Evolutionary conservation across 192 early-diverging fungal genomes (phyloP).

Genomic region (Allomyces macrogynus): DNA sequence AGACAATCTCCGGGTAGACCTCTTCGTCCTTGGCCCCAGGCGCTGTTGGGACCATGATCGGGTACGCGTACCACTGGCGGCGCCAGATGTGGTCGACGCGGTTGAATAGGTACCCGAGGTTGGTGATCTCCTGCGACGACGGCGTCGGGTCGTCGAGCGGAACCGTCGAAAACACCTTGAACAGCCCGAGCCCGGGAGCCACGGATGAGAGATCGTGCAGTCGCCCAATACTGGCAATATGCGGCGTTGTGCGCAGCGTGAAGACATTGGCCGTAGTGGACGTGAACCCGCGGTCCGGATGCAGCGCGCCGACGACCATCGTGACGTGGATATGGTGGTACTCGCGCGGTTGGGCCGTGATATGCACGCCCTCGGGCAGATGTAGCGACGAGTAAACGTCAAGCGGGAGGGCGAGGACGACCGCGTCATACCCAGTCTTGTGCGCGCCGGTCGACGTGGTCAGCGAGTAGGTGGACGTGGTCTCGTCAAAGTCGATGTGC

Average conservation of each 20-base stretch:
- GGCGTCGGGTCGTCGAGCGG: not conserved
- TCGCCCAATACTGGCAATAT: too few relatives aligned
- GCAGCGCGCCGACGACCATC: not conserved
- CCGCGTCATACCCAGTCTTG: not conserved
- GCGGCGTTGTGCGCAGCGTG: too few relatives aligned
- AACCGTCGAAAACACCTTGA: not conserved
- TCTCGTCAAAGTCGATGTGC: not conserved
- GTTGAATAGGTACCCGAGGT: not conserved
- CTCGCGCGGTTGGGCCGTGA: not conserved
- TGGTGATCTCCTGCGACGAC: too few relatives aligned
- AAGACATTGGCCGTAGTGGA: not conserved
- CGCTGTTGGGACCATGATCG: not conserved
- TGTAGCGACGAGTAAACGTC: too few relatives aligned
- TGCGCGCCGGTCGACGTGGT: not conserved
- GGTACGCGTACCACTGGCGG: not conserved
- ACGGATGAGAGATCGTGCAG: too few relatives aligned
- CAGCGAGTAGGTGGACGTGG: not conserved
- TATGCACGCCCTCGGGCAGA: too few relatives aligned
- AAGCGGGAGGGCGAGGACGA: not conserved
- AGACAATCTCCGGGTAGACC: not conserved
- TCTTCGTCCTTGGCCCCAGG: not conserved
- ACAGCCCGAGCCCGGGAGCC: not conserved
- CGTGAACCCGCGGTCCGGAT: not conserved
- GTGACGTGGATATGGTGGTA: not conserved
- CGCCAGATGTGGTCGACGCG: not conserved